These are phyloP conservation scores for Penicillium sclerotigenum DNA, from an alignment of 2,329 filamentous ascomycete genomes.

Conservation along the genomic window DNA sequence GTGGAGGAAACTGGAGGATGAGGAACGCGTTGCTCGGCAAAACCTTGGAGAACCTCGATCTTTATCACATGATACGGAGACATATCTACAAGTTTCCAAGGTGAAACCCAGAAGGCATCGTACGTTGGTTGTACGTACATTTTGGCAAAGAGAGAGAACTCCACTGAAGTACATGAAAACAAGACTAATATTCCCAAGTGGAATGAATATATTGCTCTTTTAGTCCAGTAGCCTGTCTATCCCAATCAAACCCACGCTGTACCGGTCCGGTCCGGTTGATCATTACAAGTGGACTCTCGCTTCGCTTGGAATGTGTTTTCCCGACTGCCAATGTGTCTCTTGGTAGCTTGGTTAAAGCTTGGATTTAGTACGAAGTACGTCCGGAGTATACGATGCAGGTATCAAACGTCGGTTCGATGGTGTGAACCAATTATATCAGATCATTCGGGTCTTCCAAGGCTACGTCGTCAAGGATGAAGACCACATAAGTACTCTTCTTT, in stretches of 20 bases:
- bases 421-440: not conserved
- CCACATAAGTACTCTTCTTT: not conserved
- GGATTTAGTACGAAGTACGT: not conserved
- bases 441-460: not conserved
- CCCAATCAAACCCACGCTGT: slow-evolving; percentile 16
- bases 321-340: not conserved
- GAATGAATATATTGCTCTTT: not conserved
- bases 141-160: not conserved
- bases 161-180: not conserved
- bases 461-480: not conserved
- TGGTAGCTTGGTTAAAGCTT: slow-evolving; percentile 12
- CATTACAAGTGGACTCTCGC: not conserved
- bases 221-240: slow-evolving; percentile 12
- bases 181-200: not conserved
- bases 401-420: not conserved
- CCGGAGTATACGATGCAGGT: too few species aligned
- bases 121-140: not conserved
- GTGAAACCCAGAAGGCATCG: not conserved
- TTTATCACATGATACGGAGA: slow-evolving; percentile 2
- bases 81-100: too few species aligned
- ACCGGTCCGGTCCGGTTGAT: slow-evolving; percentile 20
- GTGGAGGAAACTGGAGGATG: not conserved
- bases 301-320: not conserved
- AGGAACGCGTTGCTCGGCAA: not conserved
- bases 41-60: not conserved